phyloP scores from a whole-genome alignment of 164 flowering plant species.

The Paratinospora sagittata region DNA sequence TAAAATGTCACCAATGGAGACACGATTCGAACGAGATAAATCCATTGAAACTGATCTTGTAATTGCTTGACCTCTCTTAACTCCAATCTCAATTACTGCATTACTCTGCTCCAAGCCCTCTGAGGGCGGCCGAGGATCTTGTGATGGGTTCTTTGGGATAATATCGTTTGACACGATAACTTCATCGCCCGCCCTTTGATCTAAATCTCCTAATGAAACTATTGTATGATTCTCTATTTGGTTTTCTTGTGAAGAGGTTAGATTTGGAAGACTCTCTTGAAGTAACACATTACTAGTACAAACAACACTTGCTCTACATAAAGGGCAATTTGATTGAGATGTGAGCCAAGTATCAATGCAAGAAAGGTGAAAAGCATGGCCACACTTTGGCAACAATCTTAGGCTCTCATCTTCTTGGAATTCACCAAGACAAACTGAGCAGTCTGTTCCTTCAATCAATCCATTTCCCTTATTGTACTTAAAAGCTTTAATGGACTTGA shows the following conservation, averaged over 20 bases:
- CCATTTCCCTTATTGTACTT: conserved; percentile 66
- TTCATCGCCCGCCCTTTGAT: conserved; percentile 16
- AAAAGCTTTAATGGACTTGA: conserved; percentile 57
- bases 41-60: conserved; percentile 69
- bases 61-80: conserved; percentile 21
- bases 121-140: conserved; percentile 25
- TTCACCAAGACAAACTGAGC: conserved; percentile 77
- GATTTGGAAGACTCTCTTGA: conserved; percentile 13
- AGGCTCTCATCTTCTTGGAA: conserved; percentile 65
- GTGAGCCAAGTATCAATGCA: conserved; percentile 88
- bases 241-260: conserved; percentile 12
- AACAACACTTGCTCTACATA: conserved; percentile 59
- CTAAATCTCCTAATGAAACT: conserved; percentile 10
- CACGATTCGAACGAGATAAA: conserved; percentile 18
- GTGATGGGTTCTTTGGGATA: conserved; percentile 23
- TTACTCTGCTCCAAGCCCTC: conserved; percentile 24
- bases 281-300: conserved; percentile 16
- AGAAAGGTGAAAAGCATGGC: conserved; percentile 75
- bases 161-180: background rate
- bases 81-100: conserved; percentile 37
- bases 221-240: conserved; percentile 18
- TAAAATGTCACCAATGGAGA: conserved; percentile 49
- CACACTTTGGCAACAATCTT: conserved; percentile 73
- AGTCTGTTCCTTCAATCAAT: conserved; percentile 61
- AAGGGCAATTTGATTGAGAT: conserved; percentile 75